Evolutionary conservation across 73 alveolate genomes (phyloP).

Genomic region (Paramecium biaurelia): DNA sequence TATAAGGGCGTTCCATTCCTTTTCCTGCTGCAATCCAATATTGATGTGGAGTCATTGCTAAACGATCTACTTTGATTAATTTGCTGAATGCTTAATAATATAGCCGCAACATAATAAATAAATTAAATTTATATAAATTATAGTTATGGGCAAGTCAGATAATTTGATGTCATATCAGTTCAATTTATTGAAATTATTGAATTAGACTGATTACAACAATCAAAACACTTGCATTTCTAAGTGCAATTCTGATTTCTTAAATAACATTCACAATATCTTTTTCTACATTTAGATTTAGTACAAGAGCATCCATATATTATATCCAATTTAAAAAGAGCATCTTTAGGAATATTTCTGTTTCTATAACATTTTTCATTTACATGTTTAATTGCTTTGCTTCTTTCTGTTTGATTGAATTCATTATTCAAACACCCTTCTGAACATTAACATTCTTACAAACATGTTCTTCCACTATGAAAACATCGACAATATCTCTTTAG

Average conservation of each 20-base stretch:
- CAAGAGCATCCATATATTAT: neutral
- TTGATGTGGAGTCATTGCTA: slow-evolving; percentile 32
- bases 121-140: neutral
- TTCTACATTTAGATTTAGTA: neutral
- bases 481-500: slow-evolving; percentile 1
- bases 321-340: neutral
- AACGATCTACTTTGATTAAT: neutral
- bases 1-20: slow-evolving; percentile 48
- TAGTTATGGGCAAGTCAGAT: neutral
- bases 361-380: neutral
- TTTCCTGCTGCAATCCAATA: slow-evolving; percentile 47
- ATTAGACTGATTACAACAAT: neutral
- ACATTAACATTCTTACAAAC: neutral
- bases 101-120: slow-evolving; percentile 5
- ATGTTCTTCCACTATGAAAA: neutral
- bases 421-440: neutral
- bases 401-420: neutral
- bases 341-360: neutral
- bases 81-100: neutral
- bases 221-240: neutral
- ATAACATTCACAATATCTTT: neutral
- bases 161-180: neutral
- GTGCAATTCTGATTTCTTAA: neutral
- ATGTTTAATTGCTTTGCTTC: neutral
- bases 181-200: neutral